A percentile compares a stretch with the other conserved stretches of the same genome.
Evolutionary conservation across 371 early-diverging fungal species (phyloP).

Genomic region (Conidiobolus incongruus): DNA sequence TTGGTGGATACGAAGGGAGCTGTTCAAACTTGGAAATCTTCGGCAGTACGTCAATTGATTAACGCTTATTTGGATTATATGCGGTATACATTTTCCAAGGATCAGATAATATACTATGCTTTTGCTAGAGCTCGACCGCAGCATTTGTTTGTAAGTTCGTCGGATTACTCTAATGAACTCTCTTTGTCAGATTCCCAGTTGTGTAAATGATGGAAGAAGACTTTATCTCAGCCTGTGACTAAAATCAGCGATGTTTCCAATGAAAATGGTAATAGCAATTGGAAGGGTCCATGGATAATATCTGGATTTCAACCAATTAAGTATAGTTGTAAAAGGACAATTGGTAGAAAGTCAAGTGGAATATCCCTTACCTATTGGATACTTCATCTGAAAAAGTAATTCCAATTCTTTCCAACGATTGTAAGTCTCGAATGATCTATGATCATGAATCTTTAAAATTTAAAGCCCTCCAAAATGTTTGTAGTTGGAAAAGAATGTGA

Average conservation of each 20-base stretch:
- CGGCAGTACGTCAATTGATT: neutral
- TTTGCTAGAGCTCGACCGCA: slow-evolving; percentile 75
- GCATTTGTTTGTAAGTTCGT: slow-evolving; percentile 56
- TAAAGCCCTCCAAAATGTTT: neutral
- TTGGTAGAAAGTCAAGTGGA: neutral
- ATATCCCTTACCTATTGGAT: slow-evolving; percentile 17
- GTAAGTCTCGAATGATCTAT: slow-evolving; percentile 28
- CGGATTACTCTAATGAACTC: slow-evolving; percentile 26
- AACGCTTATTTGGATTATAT: slow-evolving; percentile 1
- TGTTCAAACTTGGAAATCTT: neutral
- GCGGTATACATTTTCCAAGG: neutral
- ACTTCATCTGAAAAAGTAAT: slow-evolving; percentile 22
- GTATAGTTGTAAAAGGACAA: slow-evolving; percentile 7
- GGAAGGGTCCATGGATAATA: slow-evolving; percentile 22
- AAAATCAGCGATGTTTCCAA: neutral
- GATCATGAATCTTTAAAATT: neutral
- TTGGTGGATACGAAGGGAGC: neutral
- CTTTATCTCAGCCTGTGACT: slow-evolving; percentile 2
- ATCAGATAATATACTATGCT: slow-evolving; percentile 18
- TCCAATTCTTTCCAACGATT: slow-evolving; percentile 60
- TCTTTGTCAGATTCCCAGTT: slow-evolving; percentile 32
- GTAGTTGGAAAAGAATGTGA: slow-evolving; percentile 3
- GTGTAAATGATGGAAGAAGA: slow-evolving; percentile 54
- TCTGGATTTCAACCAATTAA: slow-evolving; percentile 30
- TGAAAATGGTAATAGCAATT: neutral